phyloP scores from a whole-genome alignment of 1,284 basidiomycete genomes.

The Apiotrichum laibachii region DNA sequence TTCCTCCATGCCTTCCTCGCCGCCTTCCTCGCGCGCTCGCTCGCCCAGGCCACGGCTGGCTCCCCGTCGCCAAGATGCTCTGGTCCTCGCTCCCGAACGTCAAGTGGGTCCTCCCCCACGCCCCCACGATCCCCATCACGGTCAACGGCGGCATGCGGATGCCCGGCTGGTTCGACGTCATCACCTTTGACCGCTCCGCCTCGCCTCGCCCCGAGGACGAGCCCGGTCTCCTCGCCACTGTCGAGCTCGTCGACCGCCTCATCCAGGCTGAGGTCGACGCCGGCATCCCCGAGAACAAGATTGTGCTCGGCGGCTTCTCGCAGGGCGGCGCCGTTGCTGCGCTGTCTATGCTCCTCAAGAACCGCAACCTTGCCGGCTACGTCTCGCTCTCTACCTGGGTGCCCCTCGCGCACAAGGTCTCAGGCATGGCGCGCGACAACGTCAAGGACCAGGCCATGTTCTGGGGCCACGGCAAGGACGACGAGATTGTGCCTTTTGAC shows the following conservation, averaged over 20 bases:
- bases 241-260: constrained; percentile 63
- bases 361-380: constrained; percentile 69
- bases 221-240: constrained; percentile 64
- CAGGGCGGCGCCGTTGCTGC: constrained; percentile 81
- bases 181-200: constrained; percentile 61
- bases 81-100: constrained; percentile 63
- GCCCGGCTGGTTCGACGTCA: constrained; percentile 69
- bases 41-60: constrained; percentile 64
- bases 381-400: constrained; percentile 74
- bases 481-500: constrained; percentile 65
- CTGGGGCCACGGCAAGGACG: constrained; percentile 79
- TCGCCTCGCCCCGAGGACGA: constrained; percentile 65
- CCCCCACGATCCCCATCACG: constrained; percentile 57
- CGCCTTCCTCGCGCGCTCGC: constrained; percentile 28
- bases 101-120: constrained; percentile 79
- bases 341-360: constrained; percentile 66
- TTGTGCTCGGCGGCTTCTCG: constrained; percentile 78
- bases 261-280: constrained; percentile 70
- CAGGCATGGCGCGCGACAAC: constrained; percentile 41
- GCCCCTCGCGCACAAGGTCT: constrained; percentile 63
- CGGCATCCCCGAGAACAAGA: constrained; percentile 61
- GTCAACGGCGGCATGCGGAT: constrained; percentile 45
- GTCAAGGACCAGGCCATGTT: constrained; percentile 68
- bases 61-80: constrained; percentile 69
- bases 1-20: no score